A percentile compares a stretch with the other conserved stretches of the same genome.
Evolutionary conservation across 2,329 filamentous ascomycete species (phyloP).

Genomic region (Fusarium continuum): DNA sequence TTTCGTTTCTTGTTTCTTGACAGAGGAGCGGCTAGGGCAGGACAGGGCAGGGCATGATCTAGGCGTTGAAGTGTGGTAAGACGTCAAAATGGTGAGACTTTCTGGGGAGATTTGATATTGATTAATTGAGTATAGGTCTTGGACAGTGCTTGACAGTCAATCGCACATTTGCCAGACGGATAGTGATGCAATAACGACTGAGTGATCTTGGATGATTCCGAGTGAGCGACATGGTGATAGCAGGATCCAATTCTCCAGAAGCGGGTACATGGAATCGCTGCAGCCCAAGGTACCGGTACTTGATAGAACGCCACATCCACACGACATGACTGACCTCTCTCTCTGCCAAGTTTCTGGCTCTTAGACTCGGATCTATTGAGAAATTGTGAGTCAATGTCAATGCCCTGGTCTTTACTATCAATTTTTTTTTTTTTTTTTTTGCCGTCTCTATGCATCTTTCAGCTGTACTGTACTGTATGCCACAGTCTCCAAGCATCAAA

Average conservation of each 20-base stretch:
- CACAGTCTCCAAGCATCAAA: not conserved
- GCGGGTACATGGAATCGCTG: conserved; percentile 24
- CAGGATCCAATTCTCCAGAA: not conserved
- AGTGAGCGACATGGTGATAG: not conserved
- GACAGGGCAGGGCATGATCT: conserved; percentile 19
- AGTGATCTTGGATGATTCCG: conserved; percentile 20
- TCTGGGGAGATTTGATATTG: conserved; percentile 14
- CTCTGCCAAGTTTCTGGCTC: conserved; percentile 16
- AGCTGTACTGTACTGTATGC: conserved; percentile 7
- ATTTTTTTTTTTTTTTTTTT: not conserved
- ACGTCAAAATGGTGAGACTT: conserved; percentile 14
- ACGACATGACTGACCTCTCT: too few species aligned
- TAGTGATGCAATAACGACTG: not conserved
- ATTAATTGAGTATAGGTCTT: conserved; percentile 1
- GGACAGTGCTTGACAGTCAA: not conserved
- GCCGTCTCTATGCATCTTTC: conserved; percentile 17
- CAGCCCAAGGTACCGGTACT: conserved; percentile 37
- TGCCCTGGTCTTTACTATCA: not conserved
- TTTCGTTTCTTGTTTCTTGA: conserved; percentile 44
- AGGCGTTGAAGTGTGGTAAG: conserved; percentile 22
- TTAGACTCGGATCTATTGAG: conserved; percentile 14
- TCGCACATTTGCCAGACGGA: not conserved
- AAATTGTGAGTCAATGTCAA: conserved; percentile 12
- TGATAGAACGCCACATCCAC: conserved; percentile 32
- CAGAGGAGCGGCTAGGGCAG: conserved; percentile 39